Evolutionary conservation across 768 basidiomycete genomes (phyloP).

Genomic region (Baorangia bicolor): DNA sequence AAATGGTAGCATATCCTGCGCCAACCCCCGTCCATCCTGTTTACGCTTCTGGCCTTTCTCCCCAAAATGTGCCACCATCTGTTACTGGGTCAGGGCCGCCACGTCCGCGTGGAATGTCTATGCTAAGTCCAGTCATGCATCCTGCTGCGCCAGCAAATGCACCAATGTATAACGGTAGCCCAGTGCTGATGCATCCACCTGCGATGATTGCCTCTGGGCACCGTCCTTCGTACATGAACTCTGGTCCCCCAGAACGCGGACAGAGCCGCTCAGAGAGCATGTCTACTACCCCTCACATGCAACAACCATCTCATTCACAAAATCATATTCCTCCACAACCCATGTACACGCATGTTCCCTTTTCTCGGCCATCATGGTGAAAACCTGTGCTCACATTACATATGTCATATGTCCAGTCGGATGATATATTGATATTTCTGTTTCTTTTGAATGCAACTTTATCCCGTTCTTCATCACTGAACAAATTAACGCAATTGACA

Average conservation of each 20-base stretch:
- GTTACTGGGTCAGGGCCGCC: conserved; percentile 31
- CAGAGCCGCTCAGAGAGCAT: conserved; percentile 50
- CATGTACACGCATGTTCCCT: conserved; percentile 29
- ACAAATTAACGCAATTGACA: background rate
- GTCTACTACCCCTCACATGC: conserved; percentile 39
- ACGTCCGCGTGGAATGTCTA: conserved; percentile 52
- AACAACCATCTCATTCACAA: conserved; percentile 34
- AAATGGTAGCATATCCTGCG: conserved; percentile 64
- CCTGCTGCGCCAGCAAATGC: conserved; percentile 45
- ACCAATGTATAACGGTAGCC: conserved; percentile 66
- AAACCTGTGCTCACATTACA: conserved; percentile 16
- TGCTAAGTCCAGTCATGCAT: conserved; percentile 74
- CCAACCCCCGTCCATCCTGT: conserved; percentile 46
- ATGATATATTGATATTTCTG: conserved; percentile 36
- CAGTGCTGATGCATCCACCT: conserved; percentile 60
- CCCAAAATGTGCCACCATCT: conserved; percentile 36
- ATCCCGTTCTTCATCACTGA: conserved; percentile 12
- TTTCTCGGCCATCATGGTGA: conserved; percentile 33
- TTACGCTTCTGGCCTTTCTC: conserved; percentile 44
- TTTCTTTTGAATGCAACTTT: conserved; percentile 25
- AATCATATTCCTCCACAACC: conserved; percentile 29
- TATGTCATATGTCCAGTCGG: conserved; percentile 21
- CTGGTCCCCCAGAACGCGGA: conserved; percentile 49
- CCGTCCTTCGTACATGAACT: conserved; percentile 41
- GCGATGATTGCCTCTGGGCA: conserved; percentile 37